Base-by-base conservation (phyloP, 2,329 filamentous ascomycete species). In the Periconia sp. region DNA sequence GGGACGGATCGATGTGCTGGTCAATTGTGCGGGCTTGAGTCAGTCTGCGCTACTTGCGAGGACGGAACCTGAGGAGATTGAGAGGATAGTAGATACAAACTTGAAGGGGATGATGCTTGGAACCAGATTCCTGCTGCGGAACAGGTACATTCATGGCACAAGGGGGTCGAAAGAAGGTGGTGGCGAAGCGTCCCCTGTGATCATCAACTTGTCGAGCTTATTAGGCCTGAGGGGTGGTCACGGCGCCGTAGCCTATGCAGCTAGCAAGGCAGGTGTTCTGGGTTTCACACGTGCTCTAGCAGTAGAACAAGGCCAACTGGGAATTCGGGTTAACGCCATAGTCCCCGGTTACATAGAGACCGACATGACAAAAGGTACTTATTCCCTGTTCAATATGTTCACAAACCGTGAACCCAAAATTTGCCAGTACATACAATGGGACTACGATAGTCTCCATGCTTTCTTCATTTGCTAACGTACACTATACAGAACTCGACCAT, bases 261-360 rank as follows among this genome's bases (percentile, higher is more conserved):
- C 89, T 6, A 86, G 85, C 30, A 95, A 95, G 66, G 89, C 90
- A 4, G 90, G 89, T 2, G 72, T 95, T 1, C 68, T 94, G 12
- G 86, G 81, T 47, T 79, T 90, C 56, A 91, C 86, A 16, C 79
- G 85, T 44, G 81, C 85, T 41, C 73, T 89, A 3, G 84, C 84
- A 29, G 76, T 72, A 36, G 84, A 90, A 70, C 69, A 85, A 56
- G 81, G 80, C 37, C 71, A 75, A 47, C 74, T 76, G 34, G 79
- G 80, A 35, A 79, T 95, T 44, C 79, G 91, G 21, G 86, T 89
- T 33, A 95, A 95, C 71, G 86, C 86, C 19, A 82, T 95, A 52
- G 74, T 92, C 29, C 90, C 90, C 1, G 90, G 90, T 5, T 95
- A 92, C 74, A 85, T 95, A 54, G 77, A 87, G 43, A 92, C 89